Conservation (phyloP, 2,329 filamentous ascomycete genomes). For the Stachybotrys echinatus region DNA sequence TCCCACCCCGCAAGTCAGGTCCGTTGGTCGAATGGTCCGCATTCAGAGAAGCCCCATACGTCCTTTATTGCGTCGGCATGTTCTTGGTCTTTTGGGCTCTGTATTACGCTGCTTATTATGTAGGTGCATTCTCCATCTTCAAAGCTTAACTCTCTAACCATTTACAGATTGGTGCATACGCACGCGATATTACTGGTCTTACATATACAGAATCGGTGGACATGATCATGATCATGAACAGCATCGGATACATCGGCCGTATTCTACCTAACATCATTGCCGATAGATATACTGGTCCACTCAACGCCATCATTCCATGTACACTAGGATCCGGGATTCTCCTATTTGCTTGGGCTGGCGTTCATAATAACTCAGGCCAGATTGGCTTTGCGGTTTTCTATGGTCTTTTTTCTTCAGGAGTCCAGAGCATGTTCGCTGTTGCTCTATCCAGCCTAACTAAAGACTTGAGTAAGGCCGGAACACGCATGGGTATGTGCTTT, state of each 20-base stretch:
- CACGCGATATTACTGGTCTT: no score
- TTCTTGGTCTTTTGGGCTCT: constrained; percentile 41
- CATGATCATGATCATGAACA: constrained; percentile 56
- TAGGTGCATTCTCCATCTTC: constrained; percentile 25
- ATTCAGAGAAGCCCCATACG: constrained; percentile 43
- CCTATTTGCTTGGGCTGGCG: constrained; percentile 49
- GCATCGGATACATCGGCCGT: constrained; percentile 49
- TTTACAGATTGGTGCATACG: neutral
- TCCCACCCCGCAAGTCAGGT: constrained; percentile 42
- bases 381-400: constrained; percentile 35
- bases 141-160: neutral
- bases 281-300: constrained; percentile 43
- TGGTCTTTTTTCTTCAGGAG: constrained; percentile 61
- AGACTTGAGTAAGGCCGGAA: constrained; percentile 48
- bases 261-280: constrained; percentile 50
- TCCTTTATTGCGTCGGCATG: constrained; percentile 24
- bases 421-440: constrained; percentile 63
- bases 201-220: constrained; percentile 49
- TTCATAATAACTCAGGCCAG: constrained; percentile 18
- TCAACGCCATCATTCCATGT: constrained; percentile 50
- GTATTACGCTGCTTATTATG: constrained; percentile 43
- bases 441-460: constrained; percentile 37
- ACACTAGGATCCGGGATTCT: constrained; percentile 39
- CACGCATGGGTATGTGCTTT: constrained; percentile 56
- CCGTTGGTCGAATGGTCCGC: constrained; percentile 45